Evolutionary conservation across 305 asterid genomes (phyloP), one percentile per base, ranked within the genome.

Genomic region (Nicotiana rustica): DNA sequence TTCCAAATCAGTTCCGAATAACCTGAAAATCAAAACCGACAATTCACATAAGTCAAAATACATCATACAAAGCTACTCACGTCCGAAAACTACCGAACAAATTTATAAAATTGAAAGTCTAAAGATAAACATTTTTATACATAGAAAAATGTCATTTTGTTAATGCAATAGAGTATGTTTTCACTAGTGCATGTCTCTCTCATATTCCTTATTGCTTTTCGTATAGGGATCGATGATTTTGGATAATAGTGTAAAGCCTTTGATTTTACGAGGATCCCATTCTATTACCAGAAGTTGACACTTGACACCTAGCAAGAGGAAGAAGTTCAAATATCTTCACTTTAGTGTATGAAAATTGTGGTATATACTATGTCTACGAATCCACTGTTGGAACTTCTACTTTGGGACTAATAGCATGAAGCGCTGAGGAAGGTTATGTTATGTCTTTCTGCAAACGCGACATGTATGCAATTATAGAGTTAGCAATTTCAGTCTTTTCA

Each of bases 271-370:
- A 70, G 59, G 36, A 44, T 44, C 61, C 36, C 19, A 71, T 41
- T 44, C 13, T 70, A 71, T 44, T 3, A 71, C 38, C 60, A 21
- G 13, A 47, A 44, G 44, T 25, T 25, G 29, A 19, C 12, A 44
- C 2, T 10, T 35, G 13, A 21, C 61, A 71, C 38, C 61, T 44
- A 44, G 38, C 61, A 71, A 44, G 61, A 44, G 61, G 49, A 19
- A 52, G 47, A 49, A 75, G 52, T 75, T 75, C 36, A 14, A 75
- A 69, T 38, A 69, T n/a, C 77, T 69, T 38, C n/a, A n/a, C 5
- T 15, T 41, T 15, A 56, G 0, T 15, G 61, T 56, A 56, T 13
- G 6, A 15, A 56, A 56, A 49, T 69, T 69, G 35, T 69, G 77
- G 35, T 69, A 41, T 41, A 2, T 41, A 41, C 29, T 33, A 69